Evolutionary conservation across 1,284 basidiomycete species (phyloP), one percentile per base, ranked within the genome.

Genomic region (Mycosarcoma mackinlayi): DNA sequence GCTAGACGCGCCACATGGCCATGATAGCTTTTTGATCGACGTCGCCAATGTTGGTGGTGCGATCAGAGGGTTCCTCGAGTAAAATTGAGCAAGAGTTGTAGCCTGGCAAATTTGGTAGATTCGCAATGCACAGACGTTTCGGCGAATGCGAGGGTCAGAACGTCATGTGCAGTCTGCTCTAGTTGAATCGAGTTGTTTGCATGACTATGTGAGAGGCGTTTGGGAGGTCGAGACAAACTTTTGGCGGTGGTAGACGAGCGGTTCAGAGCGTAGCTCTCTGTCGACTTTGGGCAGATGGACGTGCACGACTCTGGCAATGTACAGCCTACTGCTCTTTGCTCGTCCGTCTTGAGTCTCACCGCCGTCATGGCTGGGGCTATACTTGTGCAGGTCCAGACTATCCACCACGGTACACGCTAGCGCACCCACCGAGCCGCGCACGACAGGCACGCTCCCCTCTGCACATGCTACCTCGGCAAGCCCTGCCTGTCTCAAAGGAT

Each of bases 1-100:
- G 85, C 87, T 98, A 8, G 94, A 96, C 35, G 94, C 95, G 4
- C 94, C 98, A 14, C 98, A 94, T 92, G 96, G 96, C 11, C 84
- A 84, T 64, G 94, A 98, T 84, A 97, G 93, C 25, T 98, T 98
- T 85, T 85, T 99, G 85, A 84, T 92, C 67, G 91, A 92, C 77
- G 88, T 91, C 28, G 87, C 88, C 55, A 91, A 90, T 60, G 89
- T 92, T 1, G 91, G 91, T 3, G 89, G 90, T 0, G 91, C 91
- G 4, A 88, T 92, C 51, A 85, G 89, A 56, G 91, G 91, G 0
- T 92, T 92, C 84, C 83, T 92, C 33, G 58, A 57, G 33, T 60
- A 33, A 18, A 21, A 8, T 38, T 19, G 19, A 9, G 33, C 16
- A 16, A 35, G 33, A 13, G n/a, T n/a, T n/a, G n/a, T n/a, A n/a